Conservation (phyloP, 169 alveolate genomes). For the Theileria orientalis region DNA sequence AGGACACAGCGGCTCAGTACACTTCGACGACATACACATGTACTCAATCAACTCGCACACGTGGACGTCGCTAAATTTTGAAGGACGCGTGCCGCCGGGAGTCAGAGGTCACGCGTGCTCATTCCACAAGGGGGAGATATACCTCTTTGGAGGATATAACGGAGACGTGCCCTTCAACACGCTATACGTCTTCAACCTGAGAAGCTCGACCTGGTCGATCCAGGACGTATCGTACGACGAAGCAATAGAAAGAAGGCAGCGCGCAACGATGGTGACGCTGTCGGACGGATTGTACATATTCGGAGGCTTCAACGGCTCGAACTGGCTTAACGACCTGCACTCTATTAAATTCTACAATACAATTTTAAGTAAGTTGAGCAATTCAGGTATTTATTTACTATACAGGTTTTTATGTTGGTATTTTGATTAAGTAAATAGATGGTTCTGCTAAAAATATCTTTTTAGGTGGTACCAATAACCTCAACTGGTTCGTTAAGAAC, state of each 20-base stretch:
- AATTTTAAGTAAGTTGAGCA: not conserved
- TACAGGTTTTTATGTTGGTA: not conserved
- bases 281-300: slow-evolving; percentile 60
- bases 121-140: slow-evolving; percentile 58
- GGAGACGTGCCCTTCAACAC: slow-evolving; percentile 67
- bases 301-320: slow-evolving; percentile 73
- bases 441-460: not conserved
- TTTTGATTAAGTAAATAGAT: not conserved
- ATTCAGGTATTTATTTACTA: too few relatives aligned
- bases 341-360: slow-evolving; percentile 34
- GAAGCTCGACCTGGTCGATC: slow-evolving; percentile 49
- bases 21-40: slow-evolving; percentile 67
- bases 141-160: slow-evolving; percentile 75
- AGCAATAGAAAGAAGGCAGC: slow-evolving; percentile 45
- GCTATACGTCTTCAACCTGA: slow-evolving; percentile 60
- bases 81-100: slow-evolving; percentile 66
- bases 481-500: slow-evolving; percentile 41
- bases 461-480: slow-evolving; percentile 5
- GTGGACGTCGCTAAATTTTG: slow-evolving; percentile 55
- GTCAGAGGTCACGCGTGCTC: slow-evolving; percentile 71
- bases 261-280: slow-evolving; percentile 29
- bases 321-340: slow-evolving; percentile 71
- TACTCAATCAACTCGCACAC: slow-evolving; percentile 59
- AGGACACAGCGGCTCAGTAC: slow-evolving; percentile 72
- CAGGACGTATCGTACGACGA: slow-evolving; percentile 34